Evolutionary conservation across 2,329 filamentous ascomycete genomes (phyloP).

Genomic region (Helicocarpus griseus): DNA sequence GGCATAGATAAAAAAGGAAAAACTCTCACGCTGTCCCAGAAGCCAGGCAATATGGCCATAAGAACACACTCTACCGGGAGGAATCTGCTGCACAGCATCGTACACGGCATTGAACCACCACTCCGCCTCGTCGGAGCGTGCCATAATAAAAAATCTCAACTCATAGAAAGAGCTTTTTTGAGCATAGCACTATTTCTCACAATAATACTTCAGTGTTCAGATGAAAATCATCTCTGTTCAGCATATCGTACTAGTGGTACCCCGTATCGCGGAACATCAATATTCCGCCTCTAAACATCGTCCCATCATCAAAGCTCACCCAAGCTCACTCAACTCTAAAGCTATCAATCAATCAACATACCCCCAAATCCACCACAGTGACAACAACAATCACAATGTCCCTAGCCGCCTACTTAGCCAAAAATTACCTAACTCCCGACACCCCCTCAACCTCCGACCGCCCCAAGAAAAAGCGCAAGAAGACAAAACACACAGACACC

Average conservation of each 20-base stretch:
- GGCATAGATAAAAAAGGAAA: neutral
- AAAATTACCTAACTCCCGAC: conserved; percentile 75
- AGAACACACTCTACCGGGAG: conserved; percentile 69
- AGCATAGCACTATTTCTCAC: too few species aligned
- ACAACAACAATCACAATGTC: conserved; percentile 19
- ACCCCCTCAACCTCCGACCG: conserved; percentile 27
- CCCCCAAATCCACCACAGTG: neutral
- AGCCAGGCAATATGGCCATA: conserved; percentile 66
- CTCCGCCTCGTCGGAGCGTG: conserved; percentile 39
- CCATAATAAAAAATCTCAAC: conserved; percentile 22
- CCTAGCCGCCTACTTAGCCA: conserved; percentile 77
- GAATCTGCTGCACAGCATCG: conserved; percentile 74
- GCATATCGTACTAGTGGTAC: too few species aligned
- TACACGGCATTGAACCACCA: conserved; percentile 59
- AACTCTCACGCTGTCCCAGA: conserved; percentile 48
- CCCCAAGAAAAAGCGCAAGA: conserved; percentile 50
- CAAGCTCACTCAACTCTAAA: neutral
- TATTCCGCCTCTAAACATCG: neutral
- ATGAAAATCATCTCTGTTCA: too few species aligned
- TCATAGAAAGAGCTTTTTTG: neutral
- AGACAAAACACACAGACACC: conserved; percentile 45
- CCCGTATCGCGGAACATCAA: neutral
- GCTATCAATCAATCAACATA: neutral
- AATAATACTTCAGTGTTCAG: too few species aligned
- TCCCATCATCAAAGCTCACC: neutral